Percentiles rank a stretch among this genome's conserved stretches.
Evolutionary conservation across 73 alveolate genomes (phyloP).

Genomic region (Paramecium sonneborni): DNA sequence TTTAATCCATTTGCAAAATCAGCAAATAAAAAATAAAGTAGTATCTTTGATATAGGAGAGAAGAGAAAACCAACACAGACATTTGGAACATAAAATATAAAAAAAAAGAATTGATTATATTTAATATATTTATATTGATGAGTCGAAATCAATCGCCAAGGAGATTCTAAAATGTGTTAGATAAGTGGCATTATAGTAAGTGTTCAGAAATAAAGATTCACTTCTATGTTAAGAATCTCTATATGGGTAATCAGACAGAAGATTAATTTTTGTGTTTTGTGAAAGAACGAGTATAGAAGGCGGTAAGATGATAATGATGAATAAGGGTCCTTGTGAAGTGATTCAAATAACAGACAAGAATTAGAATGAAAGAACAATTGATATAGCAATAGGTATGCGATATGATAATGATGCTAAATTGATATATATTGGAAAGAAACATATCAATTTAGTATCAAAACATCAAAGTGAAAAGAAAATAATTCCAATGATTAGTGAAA

Average conservation of each 20-base stretch:
- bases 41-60: background rate
- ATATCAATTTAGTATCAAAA: slow-evolving; percentile 8
- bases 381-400: slow-evolving; percentile 45
- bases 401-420: slow-evolving; percentile 56
- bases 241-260: slow-evolving; percentile 19
- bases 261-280: background rate
- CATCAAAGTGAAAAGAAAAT: slow-evolving; percentile 8
- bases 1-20: slow-evolving; percentile 11
- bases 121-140: slow-evolving; percentile 11
- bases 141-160: slow-evolving; percentile 4
- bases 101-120: background rate
- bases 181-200: slow-evolving; percentile 32
- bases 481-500: slow-evolving; percentile 7
- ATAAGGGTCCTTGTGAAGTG: slow-evolving; percentile 39
- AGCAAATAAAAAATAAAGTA: background rate
- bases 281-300: slow-evolving; percentile 40
- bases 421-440: slow-evolving; percentile 48
- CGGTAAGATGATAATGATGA: background rate
- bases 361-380: background rate
- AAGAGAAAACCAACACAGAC: background rate
- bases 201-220: slow-evolving; percentile 45
- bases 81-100: background rate
- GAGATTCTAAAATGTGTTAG: background rate
- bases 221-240: slow-evolving; percentile 30
- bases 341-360: slow-evolving; percentile 6